phyloP scores from a whole-genome alignment of 2,329 filamentous ascomycete genomes.

The Colletotrichum sp. region DNA sequence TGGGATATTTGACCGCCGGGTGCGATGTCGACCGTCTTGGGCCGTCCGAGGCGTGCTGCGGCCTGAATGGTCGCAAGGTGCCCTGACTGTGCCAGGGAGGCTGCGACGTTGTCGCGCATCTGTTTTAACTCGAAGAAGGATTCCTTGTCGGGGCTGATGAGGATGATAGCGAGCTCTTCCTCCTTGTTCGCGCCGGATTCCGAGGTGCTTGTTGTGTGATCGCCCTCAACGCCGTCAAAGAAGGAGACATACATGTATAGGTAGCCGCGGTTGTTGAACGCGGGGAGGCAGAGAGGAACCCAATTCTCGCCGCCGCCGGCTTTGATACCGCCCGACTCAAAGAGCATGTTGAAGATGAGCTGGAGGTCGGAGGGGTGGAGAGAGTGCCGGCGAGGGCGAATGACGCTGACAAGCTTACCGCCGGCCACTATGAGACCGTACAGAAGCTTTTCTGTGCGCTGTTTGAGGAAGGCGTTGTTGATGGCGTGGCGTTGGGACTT shows the following conservation, averaged over 20 bases:
- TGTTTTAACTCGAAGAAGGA: slow-evolving; percentile 88
- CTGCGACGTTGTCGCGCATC: slow-evolving; percentile 66
- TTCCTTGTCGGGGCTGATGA: slow-evolving; percentile 93
- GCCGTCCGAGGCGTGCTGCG: slow-evolving; percentile 75
- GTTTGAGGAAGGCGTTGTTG: slow-evolving; percentile 85
- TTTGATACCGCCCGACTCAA: slow-evolving; percentile 91
- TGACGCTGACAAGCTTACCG: slow-evolving; percentile 91
- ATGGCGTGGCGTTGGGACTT: slow-evolving; percentile 87
- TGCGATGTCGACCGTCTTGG: slow-evolving; percentile 75
- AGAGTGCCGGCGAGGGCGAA: slow-evolving; percentile 92
- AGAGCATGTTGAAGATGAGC: slow-evolving; percentile 99
- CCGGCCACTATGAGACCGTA: slow-evolving; percentile 95
- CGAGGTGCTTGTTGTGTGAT: slow-evolving; percentile 31
- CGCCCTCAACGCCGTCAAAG: slow-evolving; percentile 66
- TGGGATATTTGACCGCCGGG: slow-evolving; percentile 84
- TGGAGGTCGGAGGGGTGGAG: slow-evolving; percentile 95
- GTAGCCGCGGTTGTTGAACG: slow-evolving; percentile 96
- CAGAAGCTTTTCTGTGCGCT: slow-evolving; percentile 77
- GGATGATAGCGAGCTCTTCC: slow-evolving; percentile 86
- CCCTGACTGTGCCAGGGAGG: slow-evolving; percentile 78
- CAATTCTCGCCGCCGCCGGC: slow-evolving; percentile 93
- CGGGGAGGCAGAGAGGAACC: slow-evolving; percentile 94
- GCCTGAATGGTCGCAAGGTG: slow-evolving; percentile 76
- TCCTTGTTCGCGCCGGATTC: slow-evolving; percentile 67
- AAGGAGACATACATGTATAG: slow-evolving; percentile 99